Percentiles rank a stretch among this genome's conserved stretches.
Conservation (phyloP, 176 grass and related monocot species). For the Alopecurus myosuroides region DNA sequence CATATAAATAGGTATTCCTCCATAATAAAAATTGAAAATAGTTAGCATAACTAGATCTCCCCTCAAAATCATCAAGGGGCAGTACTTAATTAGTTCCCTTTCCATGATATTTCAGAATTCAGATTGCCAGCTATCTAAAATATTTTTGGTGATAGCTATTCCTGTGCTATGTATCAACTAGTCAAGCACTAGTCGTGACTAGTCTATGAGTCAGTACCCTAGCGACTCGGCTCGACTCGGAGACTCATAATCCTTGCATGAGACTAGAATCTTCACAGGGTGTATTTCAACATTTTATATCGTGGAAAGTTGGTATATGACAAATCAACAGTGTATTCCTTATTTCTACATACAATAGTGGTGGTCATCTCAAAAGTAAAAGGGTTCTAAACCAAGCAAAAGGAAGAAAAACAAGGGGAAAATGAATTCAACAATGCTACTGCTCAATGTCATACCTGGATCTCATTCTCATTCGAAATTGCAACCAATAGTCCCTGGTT, state of each 20-base stretch:
- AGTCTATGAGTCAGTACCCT: too few species aligned
- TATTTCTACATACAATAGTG: not conserved
- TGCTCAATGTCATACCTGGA: constrained; percentile 50
- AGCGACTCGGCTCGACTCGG: too few species aligned
- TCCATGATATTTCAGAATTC: not conserved
- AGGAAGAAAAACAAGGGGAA: not conserved
- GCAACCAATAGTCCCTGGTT: constrained; percentile 80
- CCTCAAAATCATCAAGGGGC: not conserved
- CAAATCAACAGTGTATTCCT: not conserved
- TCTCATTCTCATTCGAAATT: constrained; percentile 90
- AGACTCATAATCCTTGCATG: too few species aligned
- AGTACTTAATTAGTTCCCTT: not conserved
- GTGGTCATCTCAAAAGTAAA: not conserved
- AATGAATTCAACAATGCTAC: not conserved
- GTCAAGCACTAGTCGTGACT: too few species aligned
- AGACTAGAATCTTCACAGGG: not conserved
- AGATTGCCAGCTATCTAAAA: not conserved
- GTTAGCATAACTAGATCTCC: not conserved
- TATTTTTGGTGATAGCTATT: not conserved
- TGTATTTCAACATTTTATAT: not conserved
- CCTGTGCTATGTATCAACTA: too few species aligned
- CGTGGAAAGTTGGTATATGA: not conserved
- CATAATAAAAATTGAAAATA: not conserved
- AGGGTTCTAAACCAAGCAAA: not conserved
- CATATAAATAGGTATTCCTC: not conserved